Conservation (phyloP, 192 early-diverging fungal genomes). For the Jimgerdemannia lactiflua region DNA sequence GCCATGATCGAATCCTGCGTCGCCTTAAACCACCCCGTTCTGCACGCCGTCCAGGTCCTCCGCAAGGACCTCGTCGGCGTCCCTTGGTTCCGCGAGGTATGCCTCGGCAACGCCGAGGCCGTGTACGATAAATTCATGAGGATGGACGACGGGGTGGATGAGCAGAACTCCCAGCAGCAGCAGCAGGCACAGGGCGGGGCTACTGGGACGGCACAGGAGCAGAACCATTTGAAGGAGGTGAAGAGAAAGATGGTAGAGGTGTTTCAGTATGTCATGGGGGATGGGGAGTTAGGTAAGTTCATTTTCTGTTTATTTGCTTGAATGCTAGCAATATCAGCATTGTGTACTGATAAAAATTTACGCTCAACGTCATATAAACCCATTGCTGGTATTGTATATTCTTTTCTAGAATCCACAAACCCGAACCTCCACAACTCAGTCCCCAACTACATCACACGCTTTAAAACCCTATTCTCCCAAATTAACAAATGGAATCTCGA, state of each 20-base stretch:
- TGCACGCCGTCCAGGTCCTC: slow-evolving; percentile 34
- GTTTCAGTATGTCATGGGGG: slow-evolving; percentile 33
- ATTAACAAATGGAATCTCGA: slow-evolving; percentile 54
- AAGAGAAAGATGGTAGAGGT: slow-evolving; percentile 38
- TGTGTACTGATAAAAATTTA: no score
- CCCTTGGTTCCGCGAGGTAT: slow-evolving; percentile 30
- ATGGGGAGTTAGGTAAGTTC: slow-evolving; percentile 5
- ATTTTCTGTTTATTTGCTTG: not conserved
- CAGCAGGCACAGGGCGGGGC: not conserved
- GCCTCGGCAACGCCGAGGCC: slow-evolving; percentile 27
- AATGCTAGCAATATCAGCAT: not conserved
- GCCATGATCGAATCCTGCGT: slow-evolving; percentile 25
- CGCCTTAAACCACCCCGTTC: slow-evolving; percentile 28
- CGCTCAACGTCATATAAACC: not conserved
- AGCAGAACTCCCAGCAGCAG: slow-evolving; percentile 18
- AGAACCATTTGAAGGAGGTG: slow-evolving; percentile 22
- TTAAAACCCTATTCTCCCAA: slow-evolving; percentile 38
- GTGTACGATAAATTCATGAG: slow-evolving; percentile 33
- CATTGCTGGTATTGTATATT: not conserved
- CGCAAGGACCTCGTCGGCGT: slow-evolving; percentile 30
- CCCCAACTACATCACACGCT: slow-evolving; percentile 39
- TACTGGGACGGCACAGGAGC: not conserved
- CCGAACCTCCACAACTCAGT: slow-evolving; percentile 7
- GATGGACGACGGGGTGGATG: not conserved
- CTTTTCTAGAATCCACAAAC: not conserved